Conservation (phyloP, 2,329 filamentous ascomycete genomes). For the Xylaria sp. region DNA sequence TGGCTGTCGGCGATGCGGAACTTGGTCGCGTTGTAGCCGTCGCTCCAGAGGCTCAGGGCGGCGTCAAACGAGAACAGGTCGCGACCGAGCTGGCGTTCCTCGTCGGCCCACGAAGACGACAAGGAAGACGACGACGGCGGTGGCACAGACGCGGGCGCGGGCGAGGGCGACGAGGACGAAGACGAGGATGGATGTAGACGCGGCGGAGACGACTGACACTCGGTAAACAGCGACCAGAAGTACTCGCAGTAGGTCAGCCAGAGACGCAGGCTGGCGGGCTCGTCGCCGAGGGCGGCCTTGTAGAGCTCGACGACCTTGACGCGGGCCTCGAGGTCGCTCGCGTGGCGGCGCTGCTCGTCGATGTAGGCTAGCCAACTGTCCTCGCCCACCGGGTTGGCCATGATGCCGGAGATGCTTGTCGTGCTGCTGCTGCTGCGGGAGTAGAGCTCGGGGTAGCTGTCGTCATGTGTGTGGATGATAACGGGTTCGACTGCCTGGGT, state of each 20-base stretch:
- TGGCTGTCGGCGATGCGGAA: slow-evolving; percentile 82
- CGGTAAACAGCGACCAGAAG: slow-evolving; percentile 76
- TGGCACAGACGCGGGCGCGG: too few relatives aligned
- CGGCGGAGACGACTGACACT: slow-evolving; percentile 64
- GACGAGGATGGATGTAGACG: slow-evolving; percentile 13
- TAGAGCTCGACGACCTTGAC: slow-evolving; percentile 78
- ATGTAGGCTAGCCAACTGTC: slow-evolving; percentile 82
- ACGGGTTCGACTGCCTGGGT: not conserved
- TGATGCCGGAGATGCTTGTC: slow-evolving; percentile 43
- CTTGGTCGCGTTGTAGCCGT: slow-evolving; percentile 76
- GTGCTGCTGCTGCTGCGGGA: slow-evolving; percentile 27
- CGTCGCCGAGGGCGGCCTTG: slow-evolving; percentile 74
- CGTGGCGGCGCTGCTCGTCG: slow-evolving; percentile 73
- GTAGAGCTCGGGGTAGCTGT: slow-evolving; percentile 22
- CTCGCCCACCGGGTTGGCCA: slow-evolving; percentile 75
- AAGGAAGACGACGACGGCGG: not conserved
- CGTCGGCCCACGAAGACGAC: slow-evolving; percentile 64
- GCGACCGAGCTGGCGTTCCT: slow-evolving; percentile 75
- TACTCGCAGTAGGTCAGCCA: slow-evolving; percentile 85
- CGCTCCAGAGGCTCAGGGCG: slow-evolving; percentile 75
- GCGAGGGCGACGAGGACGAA: not conserved
- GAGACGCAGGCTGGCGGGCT: slow-evolving; percentile 77
- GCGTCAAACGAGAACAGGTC: slow-evolving; percentile 77
- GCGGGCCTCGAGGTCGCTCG: slow-evolving; percentile 72
- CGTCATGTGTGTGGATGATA: slow-evolving; percentile 35